Base-by-base conservation (phyloP, 495 filamentous ascomycete species). In the Hapsidospora chrysogenum region DNA sequence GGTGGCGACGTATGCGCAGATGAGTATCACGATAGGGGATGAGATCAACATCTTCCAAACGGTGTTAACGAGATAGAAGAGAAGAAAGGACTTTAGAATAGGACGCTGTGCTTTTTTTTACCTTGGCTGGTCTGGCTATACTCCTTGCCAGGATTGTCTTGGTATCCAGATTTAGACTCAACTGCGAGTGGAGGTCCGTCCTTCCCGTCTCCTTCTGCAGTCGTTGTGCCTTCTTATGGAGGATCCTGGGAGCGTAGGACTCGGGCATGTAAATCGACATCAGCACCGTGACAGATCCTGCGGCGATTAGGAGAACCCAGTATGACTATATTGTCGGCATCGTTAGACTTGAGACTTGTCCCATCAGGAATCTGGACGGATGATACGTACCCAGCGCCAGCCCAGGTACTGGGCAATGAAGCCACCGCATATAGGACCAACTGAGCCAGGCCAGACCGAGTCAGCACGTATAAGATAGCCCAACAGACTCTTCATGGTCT, bases 1-100 rank as follows among this genome's bases (percentile, higher is more conserved):
- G 41, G 83, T 74, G 26, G 77, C 68, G 58, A 84, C 74, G 55
- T 85, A 86, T 2, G 82, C 39, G 9, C 72, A 79, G 3, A 85
- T 61, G 30, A 76, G 52, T 36, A 77, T 64, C 27, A 81, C 72
- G 38, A 85, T 78, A 2, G 78, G 76, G 15, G 56, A 76, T 32
- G 59, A 53, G 27, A 70, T 46, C 10, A 76, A 56, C 58, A 76
- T 62, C 41, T 72, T n/a, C n/a, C 73, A 8, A 56, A 42, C 1
- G 72, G 71, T 0, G 71, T 65, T 2, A 66, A 46, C 10, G 75
- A n/a, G n/a, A n/a, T n/a, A n/a, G n/a, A n/a, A n/a, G n/a, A n/a
- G n/a, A n/a, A n/a, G 62, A n/a, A n/a, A n/a, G n/a, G n/a, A n/a
- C n/a, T n/a, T n/a, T n/a, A n/a, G n/a, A n/a, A n/a, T n/a, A n/a